Evolutionary conservation across 1,284 basidiomycete species (phyloP).

Genomic region (Tausonia pullulans): DNA sequence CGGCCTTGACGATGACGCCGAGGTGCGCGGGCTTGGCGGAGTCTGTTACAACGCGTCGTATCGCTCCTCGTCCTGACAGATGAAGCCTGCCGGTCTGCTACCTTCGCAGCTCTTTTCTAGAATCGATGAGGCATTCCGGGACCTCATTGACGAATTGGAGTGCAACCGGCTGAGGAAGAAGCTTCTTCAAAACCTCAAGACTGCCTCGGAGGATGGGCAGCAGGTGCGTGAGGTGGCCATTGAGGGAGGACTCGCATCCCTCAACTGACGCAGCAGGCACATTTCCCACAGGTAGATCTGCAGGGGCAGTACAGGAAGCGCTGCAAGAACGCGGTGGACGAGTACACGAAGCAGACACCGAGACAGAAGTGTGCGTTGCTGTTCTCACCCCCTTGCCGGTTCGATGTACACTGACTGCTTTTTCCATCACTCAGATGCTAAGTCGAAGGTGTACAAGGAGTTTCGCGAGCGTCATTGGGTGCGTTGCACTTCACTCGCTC

Average conservation of each 20-base stretch:
- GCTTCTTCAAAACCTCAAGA: constrained; percentile 1
- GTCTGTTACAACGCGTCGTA: too few relatives aligned
- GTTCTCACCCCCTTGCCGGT: too few relatives aligned
- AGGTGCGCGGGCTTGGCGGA: too few relatives aligned
- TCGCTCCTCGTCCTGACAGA: too few relatives aligned
- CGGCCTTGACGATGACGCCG: too few relatives aligned
- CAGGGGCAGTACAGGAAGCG: not conserved
- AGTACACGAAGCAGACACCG: not conserved
- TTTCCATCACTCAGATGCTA: not conserved
- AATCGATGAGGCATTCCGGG: not conserved
- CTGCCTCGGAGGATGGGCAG: not conserved
- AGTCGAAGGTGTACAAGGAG: not conserved
- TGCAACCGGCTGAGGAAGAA: not conserved
- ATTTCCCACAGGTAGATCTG: not conserved
- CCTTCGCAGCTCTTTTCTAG: too few relatives aligned
- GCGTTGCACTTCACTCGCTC: not conserved
- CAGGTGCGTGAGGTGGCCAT: not conserved
- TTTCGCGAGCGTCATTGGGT: not conserved
- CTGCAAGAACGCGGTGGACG: not conserved
- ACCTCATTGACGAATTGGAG: not conserved
- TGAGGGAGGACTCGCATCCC: too few relatives aligned
- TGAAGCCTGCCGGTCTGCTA: too few relatives aligned
- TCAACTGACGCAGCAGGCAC: not conserved
- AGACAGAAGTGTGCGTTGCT: not conserved
- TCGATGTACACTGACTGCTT: not conserved